Evolutionary conservation across 352 stramenopile species (phyloP).

Genomic region (Phytophthora gonapodyides): DNA sequence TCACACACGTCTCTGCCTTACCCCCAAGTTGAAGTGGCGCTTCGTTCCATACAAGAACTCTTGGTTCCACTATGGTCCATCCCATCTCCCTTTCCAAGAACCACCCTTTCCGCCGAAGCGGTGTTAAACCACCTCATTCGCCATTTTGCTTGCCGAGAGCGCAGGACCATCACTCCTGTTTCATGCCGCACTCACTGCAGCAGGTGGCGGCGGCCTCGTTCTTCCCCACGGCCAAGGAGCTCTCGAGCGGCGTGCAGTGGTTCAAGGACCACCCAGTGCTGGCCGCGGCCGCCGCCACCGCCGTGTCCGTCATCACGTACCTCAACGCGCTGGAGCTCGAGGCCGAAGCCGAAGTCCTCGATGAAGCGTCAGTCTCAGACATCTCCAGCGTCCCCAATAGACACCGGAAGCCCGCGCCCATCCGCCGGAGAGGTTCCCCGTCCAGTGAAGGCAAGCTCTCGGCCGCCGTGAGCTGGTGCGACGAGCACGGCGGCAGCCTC

Average conservation of each 20-base stretch:
- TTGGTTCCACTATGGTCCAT: slow-evolving; percentile 16
- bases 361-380: slow-evolving; percentile 4
- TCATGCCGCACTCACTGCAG: slow-evolving; percentile 29
- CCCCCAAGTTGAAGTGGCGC: slow-evolving; percentile 28
- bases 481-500: slow-evolving; percentile 78
- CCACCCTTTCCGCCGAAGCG: slow-evolving; percentile 5
- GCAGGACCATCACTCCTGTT: slow-evolving; percentile 25
- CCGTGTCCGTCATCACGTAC: slow-evolving; percentile 86
- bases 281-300: slow-evolving; percentile 73
- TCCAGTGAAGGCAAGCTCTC: slow-evolving; percentile 55
- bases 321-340: slow-evolving; percentile 55
- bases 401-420: slow-evolving; percentile 4
- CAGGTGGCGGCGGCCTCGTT: slow-evolving; percentile 61
- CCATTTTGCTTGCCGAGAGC: slow-evolving; percentile 10
- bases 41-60: slow-evolving; percentile 22
- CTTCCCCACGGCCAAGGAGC: slow-evolving; percentile 86
- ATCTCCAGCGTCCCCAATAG: not conserved
- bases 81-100: slow-evolving; percentile 25
- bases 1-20: not conserved
- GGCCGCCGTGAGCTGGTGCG: slow-evolving; percentile 78
- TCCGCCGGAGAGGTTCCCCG: slow-evolving; percentile 19
- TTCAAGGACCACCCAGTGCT: slow-evolving; percentile 87
- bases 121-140: slow-evolving; percentile 23
- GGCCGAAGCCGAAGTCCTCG: slow-evolving; percentile 8
- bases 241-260: slow-evolving; percentile 84